Evolutionary conservation across 306 rosid species (phyloP).

Genomic region (Nissolia schottii): DNA sequence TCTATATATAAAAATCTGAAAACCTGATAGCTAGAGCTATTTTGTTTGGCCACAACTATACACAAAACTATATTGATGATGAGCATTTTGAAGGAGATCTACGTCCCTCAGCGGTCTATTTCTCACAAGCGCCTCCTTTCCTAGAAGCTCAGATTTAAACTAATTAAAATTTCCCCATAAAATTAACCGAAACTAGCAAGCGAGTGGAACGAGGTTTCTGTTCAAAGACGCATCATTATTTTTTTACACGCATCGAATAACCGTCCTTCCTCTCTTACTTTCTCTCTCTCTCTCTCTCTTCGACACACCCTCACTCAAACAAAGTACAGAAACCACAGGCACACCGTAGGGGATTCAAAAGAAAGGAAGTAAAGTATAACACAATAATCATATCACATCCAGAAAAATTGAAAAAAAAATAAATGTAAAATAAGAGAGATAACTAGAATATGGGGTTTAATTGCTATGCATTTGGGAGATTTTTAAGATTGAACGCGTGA

Average conservation of each 20-base stretch:
- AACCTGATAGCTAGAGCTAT: neutral
- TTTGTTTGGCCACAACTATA: too few species aligned
- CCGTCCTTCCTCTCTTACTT: neutral
- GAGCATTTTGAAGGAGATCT: neutral
- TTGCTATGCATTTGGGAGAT: too few species aligned
- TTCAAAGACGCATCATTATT: neutral
- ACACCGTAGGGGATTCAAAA: neutral
- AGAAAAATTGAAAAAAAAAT: neutral
- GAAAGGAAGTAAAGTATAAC: neutral
- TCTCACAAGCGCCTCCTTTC: neutral
- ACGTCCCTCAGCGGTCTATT: neutral
- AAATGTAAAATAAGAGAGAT: neutral
- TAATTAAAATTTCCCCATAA: neutral
- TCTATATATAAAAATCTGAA: too few species aligned
- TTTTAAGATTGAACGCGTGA: too few species aligned
- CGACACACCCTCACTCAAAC: neutral
- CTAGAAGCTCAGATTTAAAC: constrained; percentile 1
- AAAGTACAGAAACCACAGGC: neutral
- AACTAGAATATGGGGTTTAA: too few species aligned
- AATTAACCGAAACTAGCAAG: neutral
- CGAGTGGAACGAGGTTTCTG: constrained; percentile 22
- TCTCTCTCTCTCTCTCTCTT: neutral
- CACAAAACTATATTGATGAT: neutral
- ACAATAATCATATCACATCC: neutral
- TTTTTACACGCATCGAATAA: neutral